phyloP scores from a whole-genome alignment of 2,329 filamentous ascomycete genomes.

The Exophiala lecanii-corni region DNA sequence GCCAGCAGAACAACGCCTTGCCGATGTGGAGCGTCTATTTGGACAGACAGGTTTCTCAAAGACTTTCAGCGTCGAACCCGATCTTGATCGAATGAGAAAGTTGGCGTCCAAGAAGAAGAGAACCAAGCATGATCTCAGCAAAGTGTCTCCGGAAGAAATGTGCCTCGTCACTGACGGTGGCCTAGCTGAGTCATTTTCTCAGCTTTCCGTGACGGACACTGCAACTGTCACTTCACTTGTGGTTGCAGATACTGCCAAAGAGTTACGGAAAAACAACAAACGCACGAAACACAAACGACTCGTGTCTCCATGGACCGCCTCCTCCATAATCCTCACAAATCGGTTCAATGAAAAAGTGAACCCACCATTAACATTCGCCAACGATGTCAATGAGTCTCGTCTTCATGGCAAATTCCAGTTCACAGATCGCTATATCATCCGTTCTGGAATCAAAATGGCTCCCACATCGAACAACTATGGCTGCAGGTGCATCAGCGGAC shows the following conservation, averaged over 20 bases:
- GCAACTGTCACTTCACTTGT: background rate
- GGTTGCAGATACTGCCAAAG: too few relatives aligned
- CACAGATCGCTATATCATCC: slow-evolving; percentile 21
- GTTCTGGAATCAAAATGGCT: slow-evolving; percentile 14
- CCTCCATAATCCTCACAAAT: slow-evolving; percentile 15
- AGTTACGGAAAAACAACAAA: slow-evolving; percentile 9
- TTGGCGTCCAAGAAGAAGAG: slow-evolving; percentile 20
- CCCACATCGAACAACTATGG: slow-evolving; percentile 14
- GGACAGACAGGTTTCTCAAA: slow-evolving; percentile 19
- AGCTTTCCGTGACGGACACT: background rate
- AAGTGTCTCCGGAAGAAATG: slow-evolving; percentile 2
- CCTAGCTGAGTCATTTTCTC: slow-evolving; percentile 1
- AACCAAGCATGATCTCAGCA: background rate
- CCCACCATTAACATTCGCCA: slow-evolving; percentile 23
- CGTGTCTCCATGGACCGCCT: slow-evolving; percentile 4
- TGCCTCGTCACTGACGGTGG: slow-evolving; percentile 5
- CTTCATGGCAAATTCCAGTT: slow-evolving; percentile 28
- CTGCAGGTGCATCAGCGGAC: slow-evolving; percentile 10
- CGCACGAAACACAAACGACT: slow-evolving; percentile 2
- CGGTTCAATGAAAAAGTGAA: slow-evolving; percentile 18
- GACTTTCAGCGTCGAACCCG: slow-evolving; percentile 6
- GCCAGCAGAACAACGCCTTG: slow-evolving; percentile 8
- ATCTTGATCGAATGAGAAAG: slow-evolving; percentile 3
- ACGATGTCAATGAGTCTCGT: slow-evolving; percentile 20
- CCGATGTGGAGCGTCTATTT: slow-evolving; percentile 14